A percentile compares a stretch with the other conserved stretches of the same genome.
Evolutionary conservation across 2,329 filamentous ascomycete species (phyloP).

Genomic region (Penicillium sp.): DNA sequence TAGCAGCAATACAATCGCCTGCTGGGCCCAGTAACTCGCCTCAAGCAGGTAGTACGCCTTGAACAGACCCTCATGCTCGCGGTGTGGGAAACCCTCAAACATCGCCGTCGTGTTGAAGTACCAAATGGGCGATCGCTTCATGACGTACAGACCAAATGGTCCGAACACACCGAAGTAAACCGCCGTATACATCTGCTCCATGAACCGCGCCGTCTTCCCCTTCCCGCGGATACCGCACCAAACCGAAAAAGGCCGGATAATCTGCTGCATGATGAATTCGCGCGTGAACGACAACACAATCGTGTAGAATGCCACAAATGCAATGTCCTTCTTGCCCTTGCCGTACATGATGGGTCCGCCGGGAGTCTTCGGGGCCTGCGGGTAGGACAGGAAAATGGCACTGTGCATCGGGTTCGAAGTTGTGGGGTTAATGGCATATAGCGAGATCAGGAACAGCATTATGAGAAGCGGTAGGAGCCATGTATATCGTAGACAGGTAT

Average conservation of each 20-base stretch:
- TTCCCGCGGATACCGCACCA: slow-evolving; percentile 66
- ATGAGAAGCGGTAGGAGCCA: slow-evolving; percentile 69
- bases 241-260: slow-evolving; percentile 73
- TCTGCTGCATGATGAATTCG: slow-evolving; percentile 91
- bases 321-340: slow-evolving; percentile 82
- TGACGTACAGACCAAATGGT: slow-evolving; percentile 82
- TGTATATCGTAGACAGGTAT: slow-evolving; percentile 51
- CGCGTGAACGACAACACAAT: slow-evolving; percentile 88
- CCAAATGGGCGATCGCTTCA: slow-evolving; percentile 88
- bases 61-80: slow-evolving; percentile 73
- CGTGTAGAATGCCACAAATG: slow-evolving; percentile 85
- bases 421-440: slow-evolving; percentile 73
- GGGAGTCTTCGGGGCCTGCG: slow-evolving; percentile 56
- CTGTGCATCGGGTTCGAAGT: slow-evolving; percentile 73
- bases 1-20: slow-evolving; percentile 81
- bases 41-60: slow-evolving; percentile 97
- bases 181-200: slow-evolving; percentile 94
- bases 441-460: slow-evolving; percentile 59
- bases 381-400: slow-evolving; percentile 90
- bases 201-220: slow-evolving; percentile 83
- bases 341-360: slow-evolving; percentile 67
- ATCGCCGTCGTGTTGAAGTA: slow-evolving; percentile 90
- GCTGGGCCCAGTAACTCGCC: slow-evolving; percentile 93
- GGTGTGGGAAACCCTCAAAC: slow-evolving; percentile 86
- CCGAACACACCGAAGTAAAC: slow-evolving; percentile 83